These are phyloP conservation scores for Paraurostyla sp. DNA, from an alignment of 73 alveolate species.

Conservation along the genomic window DNA sequence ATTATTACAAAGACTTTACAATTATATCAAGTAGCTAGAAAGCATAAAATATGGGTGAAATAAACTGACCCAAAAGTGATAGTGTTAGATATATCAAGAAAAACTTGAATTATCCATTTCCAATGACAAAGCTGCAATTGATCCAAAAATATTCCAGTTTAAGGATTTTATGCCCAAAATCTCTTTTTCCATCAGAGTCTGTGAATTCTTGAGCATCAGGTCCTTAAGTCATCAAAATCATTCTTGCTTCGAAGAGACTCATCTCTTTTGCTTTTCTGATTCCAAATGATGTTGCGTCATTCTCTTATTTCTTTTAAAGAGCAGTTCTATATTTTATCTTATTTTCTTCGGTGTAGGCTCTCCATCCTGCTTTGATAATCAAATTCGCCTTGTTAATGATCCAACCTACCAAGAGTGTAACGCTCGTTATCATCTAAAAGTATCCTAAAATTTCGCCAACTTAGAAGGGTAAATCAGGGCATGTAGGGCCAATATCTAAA, in stretches of 20 bases:
- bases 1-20: constrained; percentile 20
- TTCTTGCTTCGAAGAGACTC: constrained; percentile 65
- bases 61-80: constrained; percentile 89
- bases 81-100: constrained; percentile 85
- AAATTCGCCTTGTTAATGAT: constrained; percentile 5
- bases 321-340: background rate
- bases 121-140: constrained; percentile 56
- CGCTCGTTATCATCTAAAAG: constrained; percentile 1
- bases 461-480: background rate
- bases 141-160: constrained; percentile 71
- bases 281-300: background rate
- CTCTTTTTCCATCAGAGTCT: constrained; percentile 51
- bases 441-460: constrained; percentile 10
- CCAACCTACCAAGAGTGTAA: constrained; percentile 4
- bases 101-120: constrained; percentile 63
- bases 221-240: constrained; percentile 63
- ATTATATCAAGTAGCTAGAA: constrained; percentile 93
- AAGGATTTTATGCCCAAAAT: constrained; percentile 71
- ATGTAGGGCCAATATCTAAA: constrained; percentile 35
- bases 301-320: background rate
- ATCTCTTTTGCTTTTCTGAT: constrained; percentile 48
- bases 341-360: constrained; percentile 39
- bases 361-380: constrained; percentile 49
- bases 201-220: constrained; percentile 72
- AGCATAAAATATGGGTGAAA: constrained; percentile 90